Evolutionary conservation across 2,329 filamentous ascomycete species (phyloP), one percentile per base, ranked within the genome.

Genomic region (Shiraia bambusicola): DNA sequence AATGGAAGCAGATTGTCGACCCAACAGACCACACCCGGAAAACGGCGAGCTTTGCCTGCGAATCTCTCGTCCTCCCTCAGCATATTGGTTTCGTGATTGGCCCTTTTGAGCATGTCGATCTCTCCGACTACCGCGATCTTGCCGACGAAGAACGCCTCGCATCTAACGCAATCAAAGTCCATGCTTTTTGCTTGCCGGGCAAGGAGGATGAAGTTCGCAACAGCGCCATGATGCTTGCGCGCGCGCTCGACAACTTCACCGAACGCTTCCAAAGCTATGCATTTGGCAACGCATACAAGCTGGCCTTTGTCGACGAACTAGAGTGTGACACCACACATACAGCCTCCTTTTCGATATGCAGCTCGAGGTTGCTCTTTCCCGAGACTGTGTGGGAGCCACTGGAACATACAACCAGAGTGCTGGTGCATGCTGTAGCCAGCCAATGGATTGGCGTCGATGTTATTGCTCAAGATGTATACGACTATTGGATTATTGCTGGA

Each of bases 391-490:
- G 95, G 55, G 92, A 98, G 58, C 84, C 84, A 0, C 83, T 95
- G 57, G 83, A 93, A 54, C 83, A 88, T 22, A 86, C 87, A 9
- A 94, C 89, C 3, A 81, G 90, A 47, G 83, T 81, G 39, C 73
- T 98, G 14, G 85, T 94, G 7, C 86, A 93, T 63, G 84, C 90
- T 1, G 75, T 97, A 34, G 88, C 93, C 9, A 88, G 84, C 45
- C 93, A 98, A 66, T 98, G 92, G 87, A 88, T 93, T 51, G 93
- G 93, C 12, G 86, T 98, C 50, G 91, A 91, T 61, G 87, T 98
- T 53, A 85, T 95, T 34, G 86, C 93, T 0, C 88, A 90, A 61
- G 83, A 86, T 28, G 81, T 84, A 13, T 78, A 79, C 37, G 93
- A 98, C 66, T 82, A 84, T 39, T 98, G 93, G 93, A 83, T 94